Conservation (phyloP, 805 yeast genomes). For the Lipomyces japonicus region DNA sequence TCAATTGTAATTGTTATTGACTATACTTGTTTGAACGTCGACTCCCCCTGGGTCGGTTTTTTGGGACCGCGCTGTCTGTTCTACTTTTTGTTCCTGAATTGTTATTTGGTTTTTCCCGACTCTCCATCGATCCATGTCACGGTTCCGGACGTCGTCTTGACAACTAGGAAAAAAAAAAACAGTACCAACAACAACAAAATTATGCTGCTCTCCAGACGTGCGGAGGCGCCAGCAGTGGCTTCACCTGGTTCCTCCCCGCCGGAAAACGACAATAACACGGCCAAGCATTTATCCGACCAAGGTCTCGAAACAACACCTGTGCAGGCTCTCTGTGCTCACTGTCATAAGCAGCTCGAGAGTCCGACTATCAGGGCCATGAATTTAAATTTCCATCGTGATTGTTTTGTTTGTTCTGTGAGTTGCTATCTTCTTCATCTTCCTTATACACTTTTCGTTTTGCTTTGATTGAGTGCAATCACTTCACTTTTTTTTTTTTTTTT, state of each 20-base stretch:
- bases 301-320: not conserved
- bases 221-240: not conserved
- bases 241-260: not conserved
- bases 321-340: constrained; percentile 14
- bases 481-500: not conserved
- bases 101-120: no score
- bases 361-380: constrained; percentile 26
- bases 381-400: constrained; percentile 20
- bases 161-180: no score
- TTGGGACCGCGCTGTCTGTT: no score
- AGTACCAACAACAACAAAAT: no score
- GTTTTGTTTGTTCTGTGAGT: constrained; percentile 29
- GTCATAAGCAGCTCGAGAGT: constrained; percentile 12
- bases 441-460: not conserved
- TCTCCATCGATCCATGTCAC: no score
- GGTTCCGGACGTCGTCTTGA: no score
- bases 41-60: no score
- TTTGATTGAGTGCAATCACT: not conserved
- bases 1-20: no score
- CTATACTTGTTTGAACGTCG: no score
- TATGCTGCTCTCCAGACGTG: constrained; percentile 1
- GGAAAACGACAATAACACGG: not conserved
- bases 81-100: no score
- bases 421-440: not conserved
- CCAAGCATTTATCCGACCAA: no score